These are phyloP conservation scores for Botrytis squamosa DNA, from an alignment of 2,329 filamentous ascomycete species.

Conservation along the genomic window DNA sequence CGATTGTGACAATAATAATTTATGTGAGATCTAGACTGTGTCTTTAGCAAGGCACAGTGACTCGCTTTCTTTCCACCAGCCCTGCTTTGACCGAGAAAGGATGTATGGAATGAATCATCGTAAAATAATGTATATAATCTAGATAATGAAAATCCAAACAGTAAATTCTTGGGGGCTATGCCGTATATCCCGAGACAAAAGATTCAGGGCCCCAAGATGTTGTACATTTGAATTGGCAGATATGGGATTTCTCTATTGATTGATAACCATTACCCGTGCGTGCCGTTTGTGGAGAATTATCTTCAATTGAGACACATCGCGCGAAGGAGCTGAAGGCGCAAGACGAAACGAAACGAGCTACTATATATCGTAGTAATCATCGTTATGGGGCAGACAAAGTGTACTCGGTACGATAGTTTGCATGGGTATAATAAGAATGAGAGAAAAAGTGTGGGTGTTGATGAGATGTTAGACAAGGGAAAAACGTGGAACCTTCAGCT, in stretches of 20 bases:
- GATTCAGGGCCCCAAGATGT: not conserved
- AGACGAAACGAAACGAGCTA: not conserved
- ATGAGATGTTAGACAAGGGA: not conserved
- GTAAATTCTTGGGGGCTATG: not conserved
- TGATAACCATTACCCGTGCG: not conserved
- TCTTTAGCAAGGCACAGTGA: conserved; percentile 1
- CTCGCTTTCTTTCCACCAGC: not conserved
- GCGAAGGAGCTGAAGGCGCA: conserved; percentile 6
- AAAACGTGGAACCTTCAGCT: conserved; percentile 20
- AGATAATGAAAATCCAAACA: not conserved
- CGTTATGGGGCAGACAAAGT: not conserved
- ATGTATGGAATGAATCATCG: not conserved
- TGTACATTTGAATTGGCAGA: not conserved
- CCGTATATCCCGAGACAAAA: not conserved
- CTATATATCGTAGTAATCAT: not conserved
- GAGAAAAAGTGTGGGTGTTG: not conserved
- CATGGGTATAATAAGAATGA: not conserved
- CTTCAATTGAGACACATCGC: conserved; percentile 1
- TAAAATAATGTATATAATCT: not conserved
- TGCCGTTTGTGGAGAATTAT: conserved; percentile 18
- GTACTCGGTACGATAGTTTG: not conserved
- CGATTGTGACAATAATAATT: not conserved
- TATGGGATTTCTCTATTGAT: not conserved
- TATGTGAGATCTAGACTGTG: not conserved
- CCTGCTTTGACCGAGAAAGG: not conserved